Base-by-base conservation (phyloP, 2,329 filamentous ascomycete species). In the Colletotrichum sp. region DNA sequence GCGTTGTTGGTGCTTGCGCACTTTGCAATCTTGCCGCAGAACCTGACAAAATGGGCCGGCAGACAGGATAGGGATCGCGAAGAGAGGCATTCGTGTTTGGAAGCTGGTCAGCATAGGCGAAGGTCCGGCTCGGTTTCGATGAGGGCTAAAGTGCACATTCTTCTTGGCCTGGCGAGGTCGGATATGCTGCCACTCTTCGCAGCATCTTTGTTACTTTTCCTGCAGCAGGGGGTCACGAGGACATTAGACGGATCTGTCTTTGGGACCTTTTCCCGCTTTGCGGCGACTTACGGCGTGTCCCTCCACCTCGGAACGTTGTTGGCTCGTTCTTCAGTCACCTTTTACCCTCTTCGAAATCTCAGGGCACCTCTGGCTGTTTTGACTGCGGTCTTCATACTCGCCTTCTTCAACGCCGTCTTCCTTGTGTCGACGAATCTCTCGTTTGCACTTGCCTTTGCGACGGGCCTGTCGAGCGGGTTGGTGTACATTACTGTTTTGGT, bases 241-340 rank as follows among this genome's bases (percentile, higher is more conserved):
- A 80, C 82, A 1, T 69, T 82, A 7, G 80, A 79, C 39, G 72
- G 79, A 18, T 79, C 80, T 0, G 24, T 59, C 1, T 82, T 82
- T 13, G 73, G 77, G 8, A 80, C 74, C 12, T 84, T 82, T 70
- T 80, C 81, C 34, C 77, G 80, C 4, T 84, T 80, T 32, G 75
- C 76, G 8, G 81, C 83, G 18, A 79, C 77, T 5, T 84, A 81
- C 73, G 78, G 80, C 24, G 70, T 82, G 7, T 77, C 79, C 6
- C 81, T 84, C 8, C 82, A 84, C 9, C 57, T 82, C 1, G 83
- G 83, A 2, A 80, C 75, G 65, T 78, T 83, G 30, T 36, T 83
- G 8, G 78, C 80, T 2, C 79, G 81, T 26, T 78, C 78, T 2
- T 77, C 79, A 5, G 78, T 81, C 9, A 69, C 78, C 2, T 59